Percentiles rank a stretch among this genome's conserved stretches.
phyloP scores from a whole-genome alignment of 208 protist species.

The Polymyxa betae region DNA sequence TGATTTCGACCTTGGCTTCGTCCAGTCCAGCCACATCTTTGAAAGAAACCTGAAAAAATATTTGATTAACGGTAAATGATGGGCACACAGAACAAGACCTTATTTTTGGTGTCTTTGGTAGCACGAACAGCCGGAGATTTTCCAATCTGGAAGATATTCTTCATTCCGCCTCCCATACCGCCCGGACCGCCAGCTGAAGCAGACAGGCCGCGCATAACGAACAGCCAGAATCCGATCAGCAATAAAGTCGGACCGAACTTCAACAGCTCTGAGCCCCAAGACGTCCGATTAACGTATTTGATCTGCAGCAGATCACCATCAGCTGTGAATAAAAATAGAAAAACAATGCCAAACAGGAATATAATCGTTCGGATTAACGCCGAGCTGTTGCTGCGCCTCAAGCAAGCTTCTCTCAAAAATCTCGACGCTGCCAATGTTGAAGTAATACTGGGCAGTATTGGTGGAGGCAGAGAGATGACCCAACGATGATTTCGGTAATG shows the following conservation, averaged over 20 bases:
- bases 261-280: conserved; percentile 57
- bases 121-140: conserved; percentile 66
- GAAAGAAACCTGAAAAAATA: conserved; percentile 68
- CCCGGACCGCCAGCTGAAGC: conserved; percentile 12
- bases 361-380: conserved; percentile 62
- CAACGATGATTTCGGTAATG: not conserved
- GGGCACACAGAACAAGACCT: not conserved
- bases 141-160: conserved; percentile 69
- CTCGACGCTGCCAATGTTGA: conserved; percentile 60
- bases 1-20: conserved; percentile 95
- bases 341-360: conserved; percentile 61
- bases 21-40: conserved; percentile 92
- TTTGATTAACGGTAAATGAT: not conserved
- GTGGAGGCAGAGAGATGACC: not conserved
- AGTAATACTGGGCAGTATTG: not conserved
- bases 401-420: conserved; percentile 67
- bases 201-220: conserved; percentile 55
- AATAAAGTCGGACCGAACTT: conserved; percentile 60
- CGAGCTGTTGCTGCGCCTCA: conserved; percentile 66
- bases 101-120: conserved; percentile 68
- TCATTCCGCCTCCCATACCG: conserved; percentile 39
- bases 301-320: not conserved
- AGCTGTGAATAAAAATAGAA: conserved; percentile 45
- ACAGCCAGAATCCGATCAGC: conserved; percentile 62
- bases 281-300: conserved; percentile 32